phyloP scores from a whole-genome alignment of 495 filamentous ascomycete genomes.

The Podospora appendiculata region DNA sequence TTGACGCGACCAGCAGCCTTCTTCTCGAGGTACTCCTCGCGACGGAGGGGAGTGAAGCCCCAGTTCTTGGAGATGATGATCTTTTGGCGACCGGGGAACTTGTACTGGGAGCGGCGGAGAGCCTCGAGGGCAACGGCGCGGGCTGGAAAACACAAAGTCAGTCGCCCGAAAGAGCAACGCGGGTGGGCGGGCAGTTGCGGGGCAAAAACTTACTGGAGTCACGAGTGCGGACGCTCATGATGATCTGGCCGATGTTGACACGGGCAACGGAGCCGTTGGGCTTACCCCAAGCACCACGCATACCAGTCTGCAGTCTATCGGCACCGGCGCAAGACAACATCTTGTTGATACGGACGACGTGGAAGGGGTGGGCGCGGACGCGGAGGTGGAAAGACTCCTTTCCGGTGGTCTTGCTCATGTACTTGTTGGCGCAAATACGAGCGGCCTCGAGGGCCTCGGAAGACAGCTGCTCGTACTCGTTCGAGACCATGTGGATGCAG shows the following conservation, averaged over 20 bases:
- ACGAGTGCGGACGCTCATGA: slow-evolving; percentile 92
- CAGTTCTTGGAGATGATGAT: slow-evolving; percentile 99
- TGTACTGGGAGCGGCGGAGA: slow-evolving; percentile 97
- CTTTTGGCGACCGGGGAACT: slow-evolving; percentile 99
- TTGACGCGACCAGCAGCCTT: slow-evolving; percentile 83
- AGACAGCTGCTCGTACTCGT: slow-evolving; percentile 98
- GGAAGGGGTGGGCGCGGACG: slow-evolving; percentile 96
- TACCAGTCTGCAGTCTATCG: slow-evolving; percentile 99
- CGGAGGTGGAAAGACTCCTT: slow-evolving; percentile 99
- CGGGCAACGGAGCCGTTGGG: slow-evolving; percentile 95
- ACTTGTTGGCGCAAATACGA: slow-evolving; percentile 99
- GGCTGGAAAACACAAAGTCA: slow-evolving; percentile 43
- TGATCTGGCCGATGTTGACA: slow-evolving; percentile 99
- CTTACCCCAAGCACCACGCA: slow-evolving; percentile 99
- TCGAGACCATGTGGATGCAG: slow-evolving; percentile 97
- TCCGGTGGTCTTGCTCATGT: slow-evolving; percentile 92
- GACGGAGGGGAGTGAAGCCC: slow-evolving; percentile 96
- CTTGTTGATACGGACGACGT: slow-evolving; percentile 99
- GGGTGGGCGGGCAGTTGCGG: background rate
- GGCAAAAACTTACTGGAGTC: slow-evolving; percentile 60
- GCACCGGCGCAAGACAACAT: slow-evolving; percentile 99
- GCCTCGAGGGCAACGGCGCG: slow-evolving; percentile 92
- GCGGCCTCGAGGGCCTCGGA: slow-evolving; percentile 98
- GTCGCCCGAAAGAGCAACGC: background rate
- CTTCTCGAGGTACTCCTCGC: slow-evolving; percentile 91